Percentiles rank a stretch among this genome's conserved stretches.
Evolutionary conservation across 306 rosid species (phyloP).

Genomic region (Alnus rubra): DNA sequence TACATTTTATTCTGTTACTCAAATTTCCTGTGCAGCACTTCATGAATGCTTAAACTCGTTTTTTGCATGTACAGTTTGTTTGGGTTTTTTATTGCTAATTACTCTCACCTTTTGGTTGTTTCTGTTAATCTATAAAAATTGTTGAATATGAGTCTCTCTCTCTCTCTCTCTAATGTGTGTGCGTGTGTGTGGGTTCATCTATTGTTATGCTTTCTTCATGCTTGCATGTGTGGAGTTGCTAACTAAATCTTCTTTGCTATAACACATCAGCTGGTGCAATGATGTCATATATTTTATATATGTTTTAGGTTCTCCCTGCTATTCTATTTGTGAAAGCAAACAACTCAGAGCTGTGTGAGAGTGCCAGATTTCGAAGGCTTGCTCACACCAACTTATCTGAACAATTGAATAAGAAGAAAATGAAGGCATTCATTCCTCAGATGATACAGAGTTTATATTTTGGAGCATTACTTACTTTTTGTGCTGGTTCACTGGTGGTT

Average conservation of each 20-base stretch:
- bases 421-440: slow-evolving; percentile 90
- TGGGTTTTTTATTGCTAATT: slow-evolving; percentile 1
- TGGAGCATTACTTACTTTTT: slow-evolving; percentile 53
- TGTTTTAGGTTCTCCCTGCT: slow-evolving; percentile 73
- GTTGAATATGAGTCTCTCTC: neutral
- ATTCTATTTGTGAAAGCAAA: slow-evolving; percentile 83
- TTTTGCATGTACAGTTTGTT: slow-evolving; percentile 10
- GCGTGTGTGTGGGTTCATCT: neutral
- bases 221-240: neutral
- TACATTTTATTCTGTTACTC: slow-evolving; percentile 15
- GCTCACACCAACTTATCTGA: slow-evolving; percentile 58
- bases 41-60: neutral
- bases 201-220: neutral
- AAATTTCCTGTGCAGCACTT: neutral
- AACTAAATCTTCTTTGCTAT: neutral
- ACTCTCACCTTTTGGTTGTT: neutral
- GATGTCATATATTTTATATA: neutral
- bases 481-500: slow-evolving; percentile 59
- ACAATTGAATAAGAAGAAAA: slow-evolving; percentile 67
- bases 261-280: slow-evolving; percentile 9
- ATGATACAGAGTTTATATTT: slow-evolving; percentile 64
- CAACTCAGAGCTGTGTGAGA: slow-evolving; percentile 71
- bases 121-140: neutral
- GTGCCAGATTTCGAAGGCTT: slow-evolving; percentile 66
- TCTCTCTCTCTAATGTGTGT: neutral